A percentile compares a stretch with the other conserved stretches of the same genome.
These are phyloP conservation scores for Bidens hawaiensis DNA, from an alignment of 140 eudicot species.

Conservation along the genomic window DNA sequence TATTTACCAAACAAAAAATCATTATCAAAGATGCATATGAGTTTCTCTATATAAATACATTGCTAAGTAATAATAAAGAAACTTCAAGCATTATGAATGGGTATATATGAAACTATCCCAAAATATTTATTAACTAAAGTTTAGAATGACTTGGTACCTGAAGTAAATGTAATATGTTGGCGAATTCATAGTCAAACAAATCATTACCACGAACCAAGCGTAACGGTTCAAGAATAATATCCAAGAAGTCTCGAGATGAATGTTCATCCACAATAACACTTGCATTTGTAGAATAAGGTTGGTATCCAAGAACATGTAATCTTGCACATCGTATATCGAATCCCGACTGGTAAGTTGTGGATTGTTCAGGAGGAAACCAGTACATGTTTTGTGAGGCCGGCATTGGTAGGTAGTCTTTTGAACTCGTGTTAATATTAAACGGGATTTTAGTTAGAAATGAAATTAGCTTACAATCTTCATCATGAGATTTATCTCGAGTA, in stretches of 20 bases:
- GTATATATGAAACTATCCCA: too few relatives aligned
- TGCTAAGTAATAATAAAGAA: too few relatives aligned
- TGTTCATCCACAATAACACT: constrained; percentile 6
- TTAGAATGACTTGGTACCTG: constrained; percentile 54
- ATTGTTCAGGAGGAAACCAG: constrained; percentile 89
- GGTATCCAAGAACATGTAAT: constrained; percentile 54
- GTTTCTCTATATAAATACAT: too few relatives aligned
- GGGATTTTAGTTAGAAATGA: constrained; percentile 39
- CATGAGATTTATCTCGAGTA: constrained; percentile 69
- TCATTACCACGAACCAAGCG: constrained; percentile 41
- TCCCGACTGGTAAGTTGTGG: constrained; percentile 48
- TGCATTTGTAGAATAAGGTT: constrained; percentile 36
- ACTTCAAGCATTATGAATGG: too few relatives aligned
- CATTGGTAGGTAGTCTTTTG: constrained; percentile 25
- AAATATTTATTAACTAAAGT: not conserved
- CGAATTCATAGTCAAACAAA: constrained; percentile 45
- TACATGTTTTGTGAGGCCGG: constrained; percentile 84
- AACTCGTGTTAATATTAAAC: not conserved
- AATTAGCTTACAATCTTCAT: constrained; percentile 80
- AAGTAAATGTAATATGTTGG: constrained; percentile 70
- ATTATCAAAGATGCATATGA: too few relatives aligned
- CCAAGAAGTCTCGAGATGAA: constrained; percentile 23
- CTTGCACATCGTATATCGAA: constrained; percentile 81
- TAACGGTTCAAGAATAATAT: constrained; percentile 48
- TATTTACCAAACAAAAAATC: too few relatives aligned